Evolutionary conservation across 176 grass and related monocot species (phyloP).

Genomic region (Raddia distichophylla): DNA sequence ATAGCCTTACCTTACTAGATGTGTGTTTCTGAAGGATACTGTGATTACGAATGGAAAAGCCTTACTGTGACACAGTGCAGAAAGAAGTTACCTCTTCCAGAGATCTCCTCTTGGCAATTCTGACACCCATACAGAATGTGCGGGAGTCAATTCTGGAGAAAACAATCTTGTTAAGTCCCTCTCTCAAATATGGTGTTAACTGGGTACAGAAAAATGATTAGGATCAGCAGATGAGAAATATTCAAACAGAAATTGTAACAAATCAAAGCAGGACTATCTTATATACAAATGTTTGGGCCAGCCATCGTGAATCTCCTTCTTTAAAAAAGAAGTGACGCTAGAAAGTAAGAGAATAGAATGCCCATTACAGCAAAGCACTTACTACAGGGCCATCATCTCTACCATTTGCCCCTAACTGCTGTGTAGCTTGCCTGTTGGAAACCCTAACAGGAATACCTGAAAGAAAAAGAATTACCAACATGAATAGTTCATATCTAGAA

Average conservation of each 20-base stretch:
- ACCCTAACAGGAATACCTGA: slow-evolving; percentile 71
- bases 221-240: slow-evolving; percentile 3
- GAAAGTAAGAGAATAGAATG: slow-evolving; percentile 9
- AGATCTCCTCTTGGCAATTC: slow-evolving; percentile 70
- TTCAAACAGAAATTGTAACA: slow-evolving; percentile 18
- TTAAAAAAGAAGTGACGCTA: not conserved
- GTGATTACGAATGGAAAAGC: slow-evolving; percentile 33
- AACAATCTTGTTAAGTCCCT: slow-evolving; percentile 72
- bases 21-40: slow-evolving; percentile 23
- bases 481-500: slow-evolving; percentile 28
- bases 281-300: not conserved
- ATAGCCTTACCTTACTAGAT: slow-evolving; percentile 8
- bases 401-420: slow-evolving; percentile 73
- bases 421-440: slow-evolving; percentile 52
- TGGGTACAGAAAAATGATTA: slow-evolving; percentile 40
- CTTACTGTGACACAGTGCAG: slow-evolving; percentile 8
- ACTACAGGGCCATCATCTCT: slow-evolving; percentile 83
- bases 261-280: not conserved
- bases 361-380: slow-evolving; percentile 51
- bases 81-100: slow-evolving; percentile 60
- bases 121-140: slow-evolving; percentile 82
- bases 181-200: slow-evolving; percentile 60
- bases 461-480: slow-evolving; percentile 39
- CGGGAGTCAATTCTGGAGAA: slow-evolving; percentile 69
- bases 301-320: no score